Evolutionary conservation across 1,139 yeast species (phyloP).

Genomic region (Diutina siamensis): DNA sequence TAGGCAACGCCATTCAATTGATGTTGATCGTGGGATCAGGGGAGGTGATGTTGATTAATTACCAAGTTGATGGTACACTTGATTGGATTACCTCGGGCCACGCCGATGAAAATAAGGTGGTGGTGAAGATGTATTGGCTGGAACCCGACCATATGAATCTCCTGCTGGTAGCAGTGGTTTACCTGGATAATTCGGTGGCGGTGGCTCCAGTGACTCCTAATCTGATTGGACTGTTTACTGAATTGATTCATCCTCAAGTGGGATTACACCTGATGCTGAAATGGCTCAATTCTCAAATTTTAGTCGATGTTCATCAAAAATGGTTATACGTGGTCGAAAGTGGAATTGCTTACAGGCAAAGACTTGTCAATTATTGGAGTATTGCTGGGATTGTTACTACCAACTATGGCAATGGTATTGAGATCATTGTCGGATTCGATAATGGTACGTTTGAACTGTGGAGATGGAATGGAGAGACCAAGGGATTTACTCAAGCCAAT

Average conservation of each 20-base stretch:
- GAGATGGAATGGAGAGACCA: neutral
- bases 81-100: neutral
- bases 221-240: neutral
- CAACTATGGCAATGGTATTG: neutral
- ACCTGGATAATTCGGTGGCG: neutral
- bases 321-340: neutral
- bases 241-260: neutral
- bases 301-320: neutral
- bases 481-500: neutral
- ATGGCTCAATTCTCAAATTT: neutral
- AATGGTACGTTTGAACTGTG: slow-evolving; percentile 1
- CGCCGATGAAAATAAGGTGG: neutral
- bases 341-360: neutral
- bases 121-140: slow-evolving; percentile 1
- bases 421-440: neutral
- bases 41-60: neutral
- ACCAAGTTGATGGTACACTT: neutral
- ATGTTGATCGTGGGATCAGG: neutral
- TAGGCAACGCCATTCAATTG: neutral
- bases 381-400: neutral
- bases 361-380: neutral
- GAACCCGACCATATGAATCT: neutral
- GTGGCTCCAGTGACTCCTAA: neutral
- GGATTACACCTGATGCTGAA: neutral
- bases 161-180: neutral